phyloP scores from a whole-genome alignment of 371 early-diverging fungal genomes.

The Syncephalastrum racemosum region DNA sequence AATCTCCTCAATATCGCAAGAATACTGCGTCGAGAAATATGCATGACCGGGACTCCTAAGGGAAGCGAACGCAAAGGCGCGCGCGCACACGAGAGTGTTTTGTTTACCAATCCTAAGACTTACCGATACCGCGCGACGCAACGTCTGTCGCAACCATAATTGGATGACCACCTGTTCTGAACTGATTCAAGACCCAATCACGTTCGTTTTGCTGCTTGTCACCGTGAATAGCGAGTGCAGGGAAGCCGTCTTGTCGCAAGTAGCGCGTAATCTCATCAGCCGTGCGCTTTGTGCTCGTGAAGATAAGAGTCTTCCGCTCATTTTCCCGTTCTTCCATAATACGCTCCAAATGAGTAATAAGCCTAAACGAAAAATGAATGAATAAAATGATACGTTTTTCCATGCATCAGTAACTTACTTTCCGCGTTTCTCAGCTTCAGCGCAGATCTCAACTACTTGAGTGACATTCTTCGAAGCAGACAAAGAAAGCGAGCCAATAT shows the following conservation, averaged over 20 bases:
- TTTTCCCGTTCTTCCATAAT: slow-evolving; percentile 77
- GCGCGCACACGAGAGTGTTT: too few species aligned
- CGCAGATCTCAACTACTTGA: slow-evolving; percentile 89
- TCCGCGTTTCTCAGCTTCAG: slow-evolving; percentile 86
- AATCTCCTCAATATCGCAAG: too few species aligned
- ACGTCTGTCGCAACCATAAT: slow-evolving; percentile 99
- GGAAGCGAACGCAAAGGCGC: slow-evolving; percentile 1
- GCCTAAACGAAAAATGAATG: slow-evolving; percentile 20
- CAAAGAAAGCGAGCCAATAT: slow-evolving; percentile 95
- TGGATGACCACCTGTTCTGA: slow-evolving; percentile 85
- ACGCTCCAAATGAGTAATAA: slow-evolving; percentile 72
- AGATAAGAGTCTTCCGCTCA: slow-evolving; percentile 89
- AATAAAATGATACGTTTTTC: neutral
- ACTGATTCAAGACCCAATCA: slow-evolving; percentile 95
- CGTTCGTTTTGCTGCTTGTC: slow-evolving; percentile 98
- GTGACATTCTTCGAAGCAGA: slow-evolving; percentile 95
- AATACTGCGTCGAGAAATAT: slow-evolving; percentile 6
- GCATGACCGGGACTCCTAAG: slow-evolving; percentile 9
- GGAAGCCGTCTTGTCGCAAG: slow-evolving; percentile 93
- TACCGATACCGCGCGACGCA: slow-evolving; percentile 99
- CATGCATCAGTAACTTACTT: slow-evolving; percentile 32
- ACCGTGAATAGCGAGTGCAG: slow-evolving; percentile 98
- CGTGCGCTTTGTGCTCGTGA: slow-evolving; percentile 96
- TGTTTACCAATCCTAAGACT: slow-evolving; percentile 21
- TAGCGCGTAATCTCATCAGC: slow-evolving; percentile 95